phyloP scores from a whole-genome alignment of 306 rosid genomes.

The Cucumis hystrix region DNA sequence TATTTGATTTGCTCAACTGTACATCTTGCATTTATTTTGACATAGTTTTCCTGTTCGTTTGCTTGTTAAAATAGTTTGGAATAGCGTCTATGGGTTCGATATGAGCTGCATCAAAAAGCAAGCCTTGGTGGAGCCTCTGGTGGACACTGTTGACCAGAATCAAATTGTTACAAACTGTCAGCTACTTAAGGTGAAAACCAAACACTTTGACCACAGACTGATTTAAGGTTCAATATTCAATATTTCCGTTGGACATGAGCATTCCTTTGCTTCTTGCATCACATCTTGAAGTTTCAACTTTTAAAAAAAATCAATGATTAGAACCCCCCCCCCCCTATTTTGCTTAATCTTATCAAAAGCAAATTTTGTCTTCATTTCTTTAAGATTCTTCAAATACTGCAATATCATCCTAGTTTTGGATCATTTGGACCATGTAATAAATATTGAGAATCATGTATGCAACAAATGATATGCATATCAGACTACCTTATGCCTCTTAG shows the following conservation, averaged over 20 bases:
- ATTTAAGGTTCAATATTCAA: neutral
- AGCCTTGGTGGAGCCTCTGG: conserved; percentile 95
- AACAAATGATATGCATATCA: neutral
- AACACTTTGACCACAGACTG: neutral
- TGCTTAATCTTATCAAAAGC: neutral
- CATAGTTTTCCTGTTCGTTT: neutral
- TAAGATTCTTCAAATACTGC: neutral
- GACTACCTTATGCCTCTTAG: neutral
- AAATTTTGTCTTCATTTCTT: neutral
- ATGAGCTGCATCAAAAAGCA: conserved; percentile 98
- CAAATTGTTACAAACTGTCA: conserved; percentile 90
- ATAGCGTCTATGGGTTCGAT: conserved; percentile 82
- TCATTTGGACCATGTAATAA: neutral
- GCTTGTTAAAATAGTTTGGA: conserved; percentile 53
- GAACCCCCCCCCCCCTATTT: neutral
- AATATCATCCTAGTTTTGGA: neutral
- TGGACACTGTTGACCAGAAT: conserved; percentile 89
- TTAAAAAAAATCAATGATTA: neutral
- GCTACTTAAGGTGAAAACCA: conserved; percentile 59
- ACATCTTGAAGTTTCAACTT: neutral
- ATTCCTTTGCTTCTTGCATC: neutral
- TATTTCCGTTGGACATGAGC: neutral
- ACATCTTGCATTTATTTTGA: neutral
- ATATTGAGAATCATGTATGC: neutral
- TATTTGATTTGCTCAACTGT: neutral